These are phyloP conservation scores for Nyssa sinensis DNA, from an alignment of 148 eudicot genomes.

Conservation along the genomic window DNA sequence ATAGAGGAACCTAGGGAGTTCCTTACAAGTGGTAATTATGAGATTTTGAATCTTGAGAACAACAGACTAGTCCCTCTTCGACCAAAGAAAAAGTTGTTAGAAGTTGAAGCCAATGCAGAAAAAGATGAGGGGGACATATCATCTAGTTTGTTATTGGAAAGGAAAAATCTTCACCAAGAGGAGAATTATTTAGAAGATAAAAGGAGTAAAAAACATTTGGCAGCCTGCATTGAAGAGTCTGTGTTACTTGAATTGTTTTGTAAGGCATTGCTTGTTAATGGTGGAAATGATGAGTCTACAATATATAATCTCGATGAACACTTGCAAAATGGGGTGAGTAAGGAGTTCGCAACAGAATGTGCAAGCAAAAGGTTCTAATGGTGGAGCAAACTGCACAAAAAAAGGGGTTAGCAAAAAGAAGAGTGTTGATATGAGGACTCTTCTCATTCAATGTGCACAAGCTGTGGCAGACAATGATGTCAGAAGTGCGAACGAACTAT, in stretches of 20 bases:
- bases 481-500: conserved; percentile 32
- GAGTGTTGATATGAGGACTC: conserved; percentile 46
- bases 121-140: conserved; percentile 24
- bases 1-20: conserved; percentile 41
- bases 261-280: conserved; percentile 36
- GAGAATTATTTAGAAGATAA: conserved; percentile 30
- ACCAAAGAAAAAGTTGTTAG: too few species aligned
- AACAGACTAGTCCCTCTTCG: conserved; percentile 10
- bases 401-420: conserved; percentile 20
- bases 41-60: too few species aligned
- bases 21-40: conserved; percentile 23
- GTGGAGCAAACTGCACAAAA: conserved; percentile 20
- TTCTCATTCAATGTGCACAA: conserved; percentile 45
- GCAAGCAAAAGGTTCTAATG: conserved; percentile 13
- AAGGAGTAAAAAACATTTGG: conserved; percentile 50
- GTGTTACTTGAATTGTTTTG: conserved; percentile 52
- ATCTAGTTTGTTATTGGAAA: conserved; percentile 22
- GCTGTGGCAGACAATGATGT: conserved; percentile 45
- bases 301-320: conserved; percentile 5
- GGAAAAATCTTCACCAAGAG: conserved; percentile 39
- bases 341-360: neutral
- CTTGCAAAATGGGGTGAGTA: neutral
- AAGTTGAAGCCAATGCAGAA: conserved; percentile 24
- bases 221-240: conserved; percentile 34
- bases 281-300: neutral